Percentiles rank a stretch among this genome's conserved stretches.
phyloP scores from a whole-genome alignment of 257 asterid genomes.

The Paulownia fortunei region DNA sequence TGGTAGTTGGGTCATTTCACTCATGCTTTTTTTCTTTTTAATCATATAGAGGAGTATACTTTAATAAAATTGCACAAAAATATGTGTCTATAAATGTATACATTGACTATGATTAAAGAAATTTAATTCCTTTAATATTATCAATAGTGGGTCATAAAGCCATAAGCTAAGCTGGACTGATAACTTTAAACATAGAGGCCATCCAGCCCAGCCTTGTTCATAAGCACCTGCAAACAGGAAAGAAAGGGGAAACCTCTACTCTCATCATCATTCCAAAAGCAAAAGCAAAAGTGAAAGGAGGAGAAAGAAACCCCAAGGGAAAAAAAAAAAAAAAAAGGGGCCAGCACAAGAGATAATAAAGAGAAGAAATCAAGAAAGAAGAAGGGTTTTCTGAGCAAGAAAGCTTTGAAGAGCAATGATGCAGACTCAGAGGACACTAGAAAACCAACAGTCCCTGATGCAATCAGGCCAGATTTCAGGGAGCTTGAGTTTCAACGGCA shows the following conservation, averaged over 20 bases:
- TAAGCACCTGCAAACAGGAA: slow-evolving; percentile 54
- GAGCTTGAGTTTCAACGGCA: slow-evolving; percentile 79
- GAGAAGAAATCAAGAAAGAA: slow-evolving; percentile 38
- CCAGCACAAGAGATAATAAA: slow-evolving; percentile 28
- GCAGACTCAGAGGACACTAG: slow-evolving; percentile 68
- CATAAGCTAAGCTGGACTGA: slow-evolving; percentile 37
- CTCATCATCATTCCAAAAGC: slow-evolving; percentile 54
- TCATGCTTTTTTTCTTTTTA: slow-evolving; percentile 4
- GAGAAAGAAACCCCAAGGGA: slow-evolving; percentile 7
- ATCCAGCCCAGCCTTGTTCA: slow-evolving; percentile 51
- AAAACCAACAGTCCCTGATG: slow-evolving; percentile 71
- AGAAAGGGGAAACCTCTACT: slow-evolving; percentile 18
- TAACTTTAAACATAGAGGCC: slow-evolving; percentile 36
- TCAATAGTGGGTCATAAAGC: slow-evolving; percentile 38
- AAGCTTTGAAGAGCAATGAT: slow-evolving; percentile 41
- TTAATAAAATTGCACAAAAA: too few species aligned
- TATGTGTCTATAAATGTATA: background rate
- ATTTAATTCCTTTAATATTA: too few species aligned
- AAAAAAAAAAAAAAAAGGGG: slow-evolving; percentile 16
- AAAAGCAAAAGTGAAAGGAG: slow-evolving; percentile 52
- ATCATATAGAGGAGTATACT: too few species aligned
- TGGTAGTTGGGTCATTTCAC: slow-evolving; percentile 50
- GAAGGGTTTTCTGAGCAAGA: slow-evolving; percentile 40
- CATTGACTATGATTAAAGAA: too few species aligned
- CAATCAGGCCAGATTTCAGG: slow-evolving; percentile 84